These are phyloP conservation scores for Acacia crassicarpa DNA, from an alignment of 306 rosid species.

Conservation along the genomic window DNA sequence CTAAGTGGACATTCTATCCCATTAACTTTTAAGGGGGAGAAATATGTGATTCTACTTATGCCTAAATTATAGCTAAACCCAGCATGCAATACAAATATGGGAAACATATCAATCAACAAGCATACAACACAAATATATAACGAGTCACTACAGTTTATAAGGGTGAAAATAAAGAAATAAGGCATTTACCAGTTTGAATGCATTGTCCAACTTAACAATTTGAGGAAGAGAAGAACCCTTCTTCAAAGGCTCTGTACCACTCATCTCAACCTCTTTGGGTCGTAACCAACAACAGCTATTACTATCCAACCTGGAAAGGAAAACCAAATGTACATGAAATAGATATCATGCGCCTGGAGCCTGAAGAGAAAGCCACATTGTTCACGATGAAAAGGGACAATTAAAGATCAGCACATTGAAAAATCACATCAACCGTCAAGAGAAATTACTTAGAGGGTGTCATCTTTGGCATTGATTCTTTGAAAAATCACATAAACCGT, in stretches of 20 bases:
- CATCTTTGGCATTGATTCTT: no score
- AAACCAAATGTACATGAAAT: not conserved
- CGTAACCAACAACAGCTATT: not conserved
- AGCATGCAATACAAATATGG: not conserved
- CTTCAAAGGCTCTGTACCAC: slow-evolving; percentile 39
- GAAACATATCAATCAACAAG: slow-evolving; percentile 1
- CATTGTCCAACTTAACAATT: slow-evolving; percentile 65
- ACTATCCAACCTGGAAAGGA: not conserved
- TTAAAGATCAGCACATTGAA: no score
- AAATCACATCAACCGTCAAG: no score
- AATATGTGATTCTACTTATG: not conserved
- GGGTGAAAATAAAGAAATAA: not conserved
- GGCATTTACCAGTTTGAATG: slow-evolving; percentile 72
- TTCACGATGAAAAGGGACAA: no score
- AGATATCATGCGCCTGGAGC: not conserved
- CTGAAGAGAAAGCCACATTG: no score
- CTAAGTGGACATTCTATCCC: no score
- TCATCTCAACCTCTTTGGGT: slow-evolving; percentile 46
- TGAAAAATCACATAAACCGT: no score
- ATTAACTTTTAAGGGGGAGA: not conserved
- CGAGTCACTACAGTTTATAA: not conserved
- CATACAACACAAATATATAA: not conserved
- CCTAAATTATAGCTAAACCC: not conserved
- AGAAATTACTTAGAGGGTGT: no score
- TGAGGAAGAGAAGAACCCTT: slow-evolving; percentile 44